Evolutionary conservation across 108 stramenopile species (phyloP), one percentile per base, ranked within the genome.

Genomic region (Nitzschia putrida): DNA sequence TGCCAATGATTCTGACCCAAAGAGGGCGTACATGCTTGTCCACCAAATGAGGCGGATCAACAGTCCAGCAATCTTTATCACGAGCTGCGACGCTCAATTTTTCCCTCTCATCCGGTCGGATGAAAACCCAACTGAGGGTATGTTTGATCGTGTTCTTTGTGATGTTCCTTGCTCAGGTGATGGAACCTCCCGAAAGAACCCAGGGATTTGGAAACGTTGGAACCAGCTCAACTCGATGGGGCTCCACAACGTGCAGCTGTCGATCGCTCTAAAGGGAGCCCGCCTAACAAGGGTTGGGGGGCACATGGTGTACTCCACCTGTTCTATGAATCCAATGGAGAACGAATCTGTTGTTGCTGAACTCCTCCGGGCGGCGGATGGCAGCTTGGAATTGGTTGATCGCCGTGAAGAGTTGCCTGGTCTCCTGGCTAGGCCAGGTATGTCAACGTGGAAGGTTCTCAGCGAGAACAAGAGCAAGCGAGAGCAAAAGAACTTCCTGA

Each of bases 121-220:
- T 16, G 80, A 76, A 18, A 72, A 73, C 53, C 57, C 69, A 1
- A 26, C 63, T 9, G 85, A 88, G 45, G 87, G 89, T 13, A 66
- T 84, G 60, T 99, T 98, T 71, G 98, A 99, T 83, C 88, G 97
- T 8, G 93, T 99, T n/a, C 69, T 99, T 41, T 87, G 87, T 41
- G 98, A 99, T 80, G 99, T 97, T 21, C 98, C 99, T 8, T 99
- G 98, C 83, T 83, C 85, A 8, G 99, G 99, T 21, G 99, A 99
- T 76, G 99, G 98, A 20, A 99, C 99, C 0, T 53, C 96, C 21
- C 86, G 99, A 38, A 99, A 99, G 65, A 95, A 94, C 71, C 93
- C 95, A 12, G 88, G 86, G 1, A 79, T 90, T 26, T 98, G 93
- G 90, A 88, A 86, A 52, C 74, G 70, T n/a, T 94, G 93, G 93